Evolutionary conservation across 2,329 filamentous ascomycete species (phyloP).

Genomic region (Colletotrichum tropicicola): DNA sequence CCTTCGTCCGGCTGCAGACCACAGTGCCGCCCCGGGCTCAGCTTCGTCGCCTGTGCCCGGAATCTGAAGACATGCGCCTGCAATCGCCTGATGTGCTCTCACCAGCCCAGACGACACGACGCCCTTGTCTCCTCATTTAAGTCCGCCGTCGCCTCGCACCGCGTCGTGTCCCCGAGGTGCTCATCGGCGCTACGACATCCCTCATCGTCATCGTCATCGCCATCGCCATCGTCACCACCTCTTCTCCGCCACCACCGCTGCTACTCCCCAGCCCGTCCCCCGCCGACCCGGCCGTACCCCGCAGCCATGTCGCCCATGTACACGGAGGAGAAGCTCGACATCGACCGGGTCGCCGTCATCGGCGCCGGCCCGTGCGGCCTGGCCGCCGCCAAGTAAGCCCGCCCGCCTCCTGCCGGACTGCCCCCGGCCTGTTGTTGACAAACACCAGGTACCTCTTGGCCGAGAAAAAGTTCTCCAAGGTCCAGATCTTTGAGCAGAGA

Average conservation of each 20-base stretch:
- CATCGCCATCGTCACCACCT: neutral
- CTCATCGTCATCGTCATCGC: neutral
- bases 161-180: neutral
- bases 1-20: constrained; percentile 5
- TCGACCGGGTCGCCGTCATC: constrained; percentile 70
- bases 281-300: neutral
- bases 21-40: neutral
- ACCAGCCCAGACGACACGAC: neutral
- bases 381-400: constrained; percentile 58
- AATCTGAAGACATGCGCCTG: constrained; percentile 1
- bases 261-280: neutral
- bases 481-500: constrained; percentile 77
- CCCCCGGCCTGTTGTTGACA: neutral
- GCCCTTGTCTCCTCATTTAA: neutral
- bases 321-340: constrained; percentile 32
- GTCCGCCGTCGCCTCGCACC: neutral
- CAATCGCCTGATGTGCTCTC: constrained; percentile 9
- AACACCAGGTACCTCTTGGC: constrained; percentile 78
- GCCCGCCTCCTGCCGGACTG: neutral
- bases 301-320: constrained; percentile 32
- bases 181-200: neutral
- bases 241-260: neutral
- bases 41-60: neutral
- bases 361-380: constrained; percentile 79
- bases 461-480: constrained; percentile 67